Evolutionary conservation across 2,329 filamentous ascomycete species (phyloP), one percentile per base, ranked within the genome.

Genomic region (Triangularia setosa): DNA sequence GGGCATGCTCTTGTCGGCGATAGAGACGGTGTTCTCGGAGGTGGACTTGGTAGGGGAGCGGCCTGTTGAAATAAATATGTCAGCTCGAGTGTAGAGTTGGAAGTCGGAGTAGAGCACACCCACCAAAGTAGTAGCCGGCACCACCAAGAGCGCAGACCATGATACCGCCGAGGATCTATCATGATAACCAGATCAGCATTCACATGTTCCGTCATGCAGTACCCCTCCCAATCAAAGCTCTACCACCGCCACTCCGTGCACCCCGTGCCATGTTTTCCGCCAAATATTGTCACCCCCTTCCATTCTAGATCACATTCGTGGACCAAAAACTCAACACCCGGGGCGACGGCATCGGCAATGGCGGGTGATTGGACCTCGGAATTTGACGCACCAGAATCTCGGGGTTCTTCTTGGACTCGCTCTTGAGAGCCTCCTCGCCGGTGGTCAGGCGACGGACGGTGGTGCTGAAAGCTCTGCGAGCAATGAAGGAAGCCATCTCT

Each of bases 121-220:
- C 84, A 91, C 90, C 90, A 74, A 95, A 91, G 82, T 93, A 92
- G 87, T 89, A 96, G 77, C 94, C 94, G 71, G 92, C 94, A 73
- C 95, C 88, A 75, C 89, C 88, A 75, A 97, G 90, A 73, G 92
- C 90, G 77, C 89, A 89, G 73, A 90, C 88, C 92, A 98, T 97
- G 78, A 98, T 89, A 75, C 87, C 91, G 69, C 93, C 86, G 70
- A 99, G 90, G 75, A 98, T 88, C 95, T 98, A 74, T 68, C 61
- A 71, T 59, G 54, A 56, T 40, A 44, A 23, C 53, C 30, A 53
- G 48, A 67, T 75, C 60, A 73, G 71, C 53, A 16, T 54, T 60
- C 30, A 24, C 57, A 21, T 24, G 18, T 23, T 21, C 40, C 40
- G 6, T 33, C 30, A 14, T 21, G 3, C n/a, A 48, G 8, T 21